Conservation (phyloP, 805 yeast species). For the Blastobotrys terrestris region DNA sequence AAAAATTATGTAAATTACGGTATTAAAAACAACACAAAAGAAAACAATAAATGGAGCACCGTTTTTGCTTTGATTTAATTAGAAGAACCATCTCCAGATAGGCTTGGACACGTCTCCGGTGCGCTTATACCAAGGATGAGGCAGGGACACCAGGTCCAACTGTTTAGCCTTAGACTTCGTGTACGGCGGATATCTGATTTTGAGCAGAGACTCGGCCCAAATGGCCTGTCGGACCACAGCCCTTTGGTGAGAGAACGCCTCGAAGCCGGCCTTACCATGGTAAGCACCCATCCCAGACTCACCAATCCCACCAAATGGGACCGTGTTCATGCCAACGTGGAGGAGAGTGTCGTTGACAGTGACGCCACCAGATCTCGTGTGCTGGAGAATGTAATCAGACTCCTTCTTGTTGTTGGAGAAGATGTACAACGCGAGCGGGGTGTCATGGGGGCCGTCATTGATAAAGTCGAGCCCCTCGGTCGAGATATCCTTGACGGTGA, state of each 20-base stretch:
- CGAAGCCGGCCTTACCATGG: slow-evolving; percentile 67
- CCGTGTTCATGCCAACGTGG: slow-evolving; percentile 59
- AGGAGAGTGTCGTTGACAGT: slow-evolving; percentile 64
- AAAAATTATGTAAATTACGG: too few species aligned
- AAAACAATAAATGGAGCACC: too few species aligned
- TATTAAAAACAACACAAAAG: too few species aligned
- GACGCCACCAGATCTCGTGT: slow-evolving; percentile 67
- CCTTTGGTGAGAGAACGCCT: slow-evolving; percentile 70
- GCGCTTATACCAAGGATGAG: slow-evolving; percentile 17
- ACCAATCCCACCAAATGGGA: slow-evolving; percentile 94
- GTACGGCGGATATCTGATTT: slow-evolving; percentile 65
- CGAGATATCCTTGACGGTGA: slow-evolving; percentile 40
- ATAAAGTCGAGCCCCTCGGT: slow-evolving; percentile 32
- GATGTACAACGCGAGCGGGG: slow-evolving; percentile 77
- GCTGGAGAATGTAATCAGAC: slow-evolving; percentile 42
- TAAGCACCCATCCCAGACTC: slow-evolving; percentile 75
- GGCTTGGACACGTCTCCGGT: slow-evolving; percentile 7
- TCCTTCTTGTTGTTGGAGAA: slow-evolving; percentile 47
- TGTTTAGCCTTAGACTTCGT: slow-evolving; percentile 29
- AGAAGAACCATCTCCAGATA: not conserved
- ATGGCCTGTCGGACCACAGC: slow-evolving; percentile 58
- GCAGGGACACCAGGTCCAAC: slow-evolving; percentile 4
- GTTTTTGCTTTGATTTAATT: too few species aligned
- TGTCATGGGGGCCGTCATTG: slow-evolving; percentile 44
- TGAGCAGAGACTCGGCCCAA: slow-evolving; percentile 53